phyloP scores from a whole-genome alignment of 139 green algal species.

The Chloropicon primus region DNA sequence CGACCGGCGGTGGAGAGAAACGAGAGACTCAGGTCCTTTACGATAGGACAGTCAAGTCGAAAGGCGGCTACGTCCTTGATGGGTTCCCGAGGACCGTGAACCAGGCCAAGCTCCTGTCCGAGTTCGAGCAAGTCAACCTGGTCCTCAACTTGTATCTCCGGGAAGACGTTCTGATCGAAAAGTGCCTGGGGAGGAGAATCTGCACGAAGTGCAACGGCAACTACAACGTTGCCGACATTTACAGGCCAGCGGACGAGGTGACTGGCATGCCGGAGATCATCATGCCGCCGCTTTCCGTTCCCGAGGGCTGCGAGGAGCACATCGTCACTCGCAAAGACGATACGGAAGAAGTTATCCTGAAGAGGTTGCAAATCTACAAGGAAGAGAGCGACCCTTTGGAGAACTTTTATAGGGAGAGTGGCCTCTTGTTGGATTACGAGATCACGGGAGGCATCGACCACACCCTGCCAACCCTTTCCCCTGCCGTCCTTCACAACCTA shows the following conservation, averaged over 20 bases:
- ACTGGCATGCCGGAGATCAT: conserved; percentile 51
- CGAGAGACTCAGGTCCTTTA: not conserved
- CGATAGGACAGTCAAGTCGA: not conserved
- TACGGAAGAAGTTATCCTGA: conserved; percentile 59
- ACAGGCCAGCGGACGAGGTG: conserved; percentile 45
- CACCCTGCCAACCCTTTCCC: conserved; percentile 59
- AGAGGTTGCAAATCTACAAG: conserved; percentile 58
- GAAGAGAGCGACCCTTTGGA: conserved; percentile 60
- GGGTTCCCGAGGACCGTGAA: conserved; percentile 73
- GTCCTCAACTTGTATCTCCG: conserved; percentile 77
- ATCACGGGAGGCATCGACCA: conserved; percentile 86
- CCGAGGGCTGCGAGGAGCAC: conserved; percentile 49
- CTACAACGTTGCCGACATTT: conserved; percentile 94
- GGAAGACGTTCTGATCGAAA: conserved; percentile 81
- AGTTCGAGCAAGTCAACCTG: conserved; percentile 44
- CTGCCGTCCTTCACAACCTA: not conserved
- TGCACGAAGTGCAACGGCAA: conserved; percentile 80
- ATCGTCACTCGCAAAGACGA: conserved; percentile 70
- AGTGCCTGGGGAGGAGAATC: conserved; percentile 73
- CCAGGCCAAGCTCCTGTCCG: conserved; percentile 46
- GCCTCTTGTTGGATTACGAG: conserved; percentile 78
- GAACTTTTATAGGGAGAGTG: conserved; percentile 52
- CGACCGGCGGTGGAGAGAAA: not conserved
- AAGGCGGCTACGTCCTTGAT: conserved; percentile 79
- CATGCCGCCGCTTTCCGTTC: conserved; percentile 77